Evolutionary conservation across 139 green algal genomes (phyloP), one percentile per base, ranked within the genome.

Genomic region (Choricystis sp.): DNA sequence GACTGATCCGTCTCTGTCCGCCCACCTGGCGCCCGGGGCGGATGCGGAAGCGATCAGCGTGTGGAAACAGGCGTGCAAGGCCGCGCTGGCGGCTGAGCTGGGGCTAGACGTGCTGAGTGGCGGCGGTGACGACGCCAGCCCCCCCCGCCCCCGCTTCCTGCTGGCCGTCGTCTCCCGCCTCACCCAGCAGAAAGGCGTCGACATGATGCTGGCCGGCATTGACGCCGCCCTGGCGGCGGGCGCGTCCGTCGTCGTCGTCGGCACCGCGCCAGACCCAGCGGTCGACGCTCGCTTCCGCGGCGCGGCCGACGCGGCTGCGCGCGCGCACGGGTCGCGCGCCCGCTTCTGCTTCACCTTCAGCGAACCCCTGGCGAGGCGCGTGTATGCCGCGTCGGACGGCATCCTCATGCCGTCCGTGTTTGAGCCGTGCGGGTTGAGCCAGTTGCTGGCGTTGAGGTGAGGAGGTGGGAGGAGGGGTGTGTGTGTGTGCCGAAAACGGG

Each of bases 391-490:
- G 0, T 81, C 86, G 0, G 91, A 86, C 64, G 71, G 82, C 29
- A 69, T 86, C 67, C 83, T 96, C 24, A 97, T 98, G 71, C 91
- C 91, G 1, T 94, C 84, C 64, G 88, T 96, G 79, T 97, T 95
- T 67, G 91, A 97, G 77, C 91, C 90, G 25, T 98, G 91, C 71
- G 85, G 85, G 55, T 69, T 89, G 23, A 87, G 85, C 73, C 83
- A 84, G 74, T 62, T 97, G 61, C 96, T 97, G 56, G 92, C 92
- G 26, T 96, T 98, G 89, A 68, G 80, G 58, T 94, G 82, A 23
- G 81, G n/a, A 23, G 65, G 22, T 16, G 56, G 1, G 56, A 19
- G 19, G 55, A 4, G 52, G 14, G 59, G 29, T 3, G 22, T 22
- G 59, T 29, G 3, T n/a, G n/a, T n/a, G n/a, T n/a, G n/a, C n/a